These are phyloP conservation scores for Lactifluus piperatus DNA, from an alignment of 768 basidiomycete genomes.

Conservation along the genomic window DNA sequence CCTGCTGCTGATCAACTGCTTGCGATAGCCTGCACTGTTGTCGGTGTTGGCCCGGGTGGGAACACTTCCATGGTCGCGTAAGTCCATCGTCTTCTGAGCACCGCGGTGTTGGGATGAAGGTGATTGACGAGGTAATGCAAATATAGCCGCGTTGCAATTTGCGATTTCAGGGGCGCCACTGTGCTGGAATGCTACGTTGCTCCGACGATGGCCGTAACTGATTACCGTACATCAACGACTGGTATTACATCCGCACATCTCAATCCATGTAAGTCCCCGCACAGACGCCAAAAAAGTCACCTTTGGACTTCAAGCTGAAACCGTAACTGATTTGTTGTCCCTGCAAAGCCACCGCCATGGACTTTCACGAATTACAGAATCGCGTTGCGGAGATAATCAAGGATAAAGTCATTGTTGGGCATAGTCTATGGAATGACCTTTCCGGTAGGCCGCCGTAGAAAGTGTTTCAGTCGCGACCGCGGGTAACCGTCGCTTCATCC, in stretches of 20 bases:
- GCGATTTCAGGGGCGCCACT: constrained; percentile 38
- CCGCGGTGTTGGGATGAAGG: neutral
- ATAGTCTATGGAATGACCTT: constrained; percentile 73
- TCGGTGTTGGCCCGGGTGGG: constrained; percentile 77
- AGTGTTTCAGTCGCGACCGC: constrained; percentile 3
- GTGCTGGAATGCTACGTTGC: constrained; percentile 57
- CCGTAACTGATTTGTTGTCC: neutral
- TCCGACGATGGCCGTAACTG: constrained; percentile 60
- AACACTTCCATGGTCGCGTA: constrained; percentile 80
- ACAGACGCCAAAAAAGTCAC: neutral
- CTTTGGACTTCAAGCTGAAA: neutral
- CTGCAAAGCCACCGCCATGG: constrained; percentile 38
- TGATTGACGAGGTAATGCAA: neutral
- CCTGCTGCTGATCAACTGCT: constrained; percentile 39
- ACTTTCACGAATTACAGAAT: constrained; percentile 59
- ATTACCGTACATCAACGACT: constrained; percentile 63
- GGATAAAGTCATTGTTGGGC: constrained; percentile 66
- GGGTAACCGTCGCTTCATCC: constrained; percentile 15
- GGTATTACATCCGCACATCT: constrained; percentile 40
- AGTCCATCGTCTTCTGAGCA: constrained; percentile 24
- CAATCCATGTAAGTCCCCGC: constrained; percentile 28
- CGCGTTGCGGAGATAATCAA: constrained; percentile 55
- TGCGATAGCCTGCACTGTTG: constrained; percentile 45
- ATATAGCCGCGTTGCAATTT: constrained; percentile 35
- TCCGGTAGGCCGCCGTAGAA: constrained; percentile 41